Conservation (phyloP, 1,284 basidiomycete species). For the Rhodotorula glutinis region DNA sequence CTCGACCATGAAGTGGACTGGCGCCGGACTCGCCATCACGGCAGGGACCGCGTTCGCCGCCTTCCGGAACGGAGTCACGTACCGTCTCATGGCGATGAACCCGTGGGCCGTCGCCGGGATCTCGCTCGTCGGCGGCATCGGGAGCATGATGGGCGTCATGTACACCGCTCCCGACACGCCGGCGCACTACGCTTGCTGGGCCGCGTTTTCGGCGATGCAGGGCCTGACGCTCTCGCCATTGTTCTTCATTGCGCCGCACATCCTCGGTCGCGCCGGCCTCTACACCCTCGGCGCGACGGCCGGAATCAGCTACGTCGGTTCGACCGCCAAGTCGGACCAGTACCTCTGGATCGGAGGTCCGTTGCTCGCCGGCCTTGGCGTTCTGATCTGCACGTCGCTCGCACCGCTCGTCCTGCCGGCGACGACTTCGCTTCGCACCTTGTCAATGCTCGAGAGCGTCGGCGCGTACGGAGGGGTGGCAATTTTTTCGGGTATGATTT, state of each 20-base stretch:
- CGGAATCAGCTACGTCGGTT: constrained; percentile 71
- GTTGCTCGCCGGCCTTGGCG: constrained; percentile 68
- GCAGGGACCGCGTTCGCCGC: constrained; percentile 72
- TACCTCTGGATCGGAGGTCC: constrained; percentile 69
- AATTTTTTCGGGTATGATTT: constrained; percentile 79
- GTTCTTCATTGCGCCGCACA: constrained; percentile 79
- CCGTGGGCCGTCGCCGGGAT: constrained; percentile 84
- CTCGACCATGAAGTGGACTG: constrained; percentile 79
- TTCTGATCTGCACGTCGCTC: constrained; percentile 77
- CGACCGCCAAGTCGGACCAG: constrained; percentile 80
- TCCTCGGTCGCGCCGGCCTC: constrained; percentile 81
- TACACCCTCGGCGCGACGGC: constrained; percentile 81
- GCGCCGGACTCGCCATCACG: constrained; percentile 68
- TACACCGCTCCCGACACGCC: constrained; percentile 70
- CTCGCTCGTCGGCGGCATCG: constrained; percentile 61
- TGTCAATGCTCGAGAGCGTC: constrained; percentile 73
- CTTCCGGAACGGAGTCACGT: constrained; percentile 70
- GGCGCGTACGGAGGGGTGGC: constrained; percentile 57
- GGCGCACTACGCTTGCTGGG: constrained; percentile 64
- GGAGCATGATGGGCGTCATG: constrained; percentile 61
- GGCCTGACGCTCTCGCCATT: constrained; percentile 76
- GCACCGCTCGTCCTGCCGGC: constrained; percentile 77
- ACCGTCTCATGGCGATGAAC: constrained; percentile 74
- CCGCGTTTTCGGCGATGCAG: constrained; percentile 67
- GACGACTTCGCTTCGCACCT: constrained; percentile 53